Evolutionary conservation across 192 early-diverging fungal genomes (phyloP), one percentile per base, ranked within the genome.

Genomic region (Dispira parvispora): DNA sequence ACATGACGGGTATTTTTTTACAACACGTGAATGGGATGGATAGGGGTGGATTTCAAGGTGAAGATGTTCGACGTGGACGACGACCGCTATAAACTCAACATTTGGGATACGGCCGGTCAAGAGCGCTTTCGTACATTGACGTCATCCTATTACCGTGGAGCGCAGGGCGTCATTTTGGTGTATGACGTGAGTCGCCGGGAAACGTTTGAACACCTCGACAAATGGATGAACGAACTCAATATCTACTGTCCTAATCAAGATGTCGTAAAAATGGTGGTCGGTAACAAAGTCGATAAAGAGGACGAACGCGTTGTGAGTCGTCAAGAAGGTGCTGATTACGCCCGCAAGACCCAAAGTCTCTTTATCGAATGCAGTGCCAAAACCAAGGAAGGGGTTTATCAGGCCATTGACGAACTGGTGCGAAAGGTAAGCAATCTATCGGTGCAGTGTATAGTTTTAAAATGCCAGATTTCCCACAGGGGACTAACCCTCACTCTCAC

Each of bases 41-140:
- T 62, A 84, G 94, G 94, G 38, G 96, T 99, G 25, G 96, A 99
- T 71, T 99, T 99, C 70, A 97, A 97, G 70, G 93, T 96, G 55
- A 95, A 90, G 65, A 82, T 88, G 65, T 79, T 90, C 60, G 80
- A 86, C 47, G 73, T 94, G 13, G 87, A 96, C 61, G 84, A 78
- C 64, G 79, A 87, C 54, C 83, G 81, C 64, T 99, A 95, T 75
- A 99, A 99, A 71, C 78, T 99, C 62, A 93, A 92, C 2, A 95
- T 99, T 60, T 94, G 91, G 91, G 96, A 99, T 69, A 99, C 96
- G 2, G 96, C 96, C 12, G 96, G 96, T 45, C 96, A 99, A 71
- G 96, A 99, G 73, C 83, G 96, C 38, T 99, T 98, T 75, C 72
- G 96, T 47, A 98, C 96, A 0, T 74, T 99, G 57, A 99, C 96